These are phyloP conservation scores for Ascosphaera aggregata DNA, from an alignment of 2,329 filamentous ascomycete genomes.

Conservation along the genomic window DNA sequence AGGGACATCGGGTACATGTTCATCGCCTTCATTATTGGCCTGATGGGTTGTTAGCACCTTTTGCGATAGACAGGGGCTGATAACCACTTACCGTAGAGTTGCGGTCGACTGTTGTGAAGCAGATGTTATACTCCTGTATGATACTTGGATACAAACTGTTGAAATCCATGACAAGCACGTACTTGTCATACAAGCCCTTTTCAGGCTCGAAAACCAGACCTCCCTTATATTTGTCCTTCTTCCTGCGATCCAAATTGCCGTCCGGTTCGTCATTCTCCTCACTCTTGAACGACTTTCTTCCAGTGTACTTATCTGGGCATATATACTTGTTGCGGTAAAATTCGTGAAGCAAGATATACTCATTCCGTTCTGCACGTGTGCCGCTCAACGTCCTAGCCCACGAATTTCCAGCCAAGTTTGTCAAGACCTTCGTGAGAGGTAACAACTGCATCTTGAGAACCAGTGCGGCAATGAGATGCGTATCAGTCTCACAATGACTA, in stretches of 20 bases:
- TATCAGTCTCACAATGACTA: slow-evolving; percentile 83
- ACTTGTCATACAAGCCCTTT: slow-evolving; percentile 94
- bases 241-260: slow-evolving; percentile 51
- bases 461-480: slow-evolving; percentile 82
- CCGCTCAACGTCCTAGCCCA: slow-evolving; percentile 93
- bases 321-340: slow-evolving; percentile 96
- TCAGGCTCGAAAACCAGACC: slow-evolving; percentile 96
- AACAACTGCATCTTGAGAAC: slow-evolving; percentile 78
- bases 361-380: slow-evolving; percentile 90
- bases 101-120: slow-evolving; percentile 90
- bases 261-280: slow-evolving; percentile 53
- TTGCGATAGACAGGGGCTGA: background rate
- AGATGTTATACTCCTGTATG: slow-evolving; percentile 98
- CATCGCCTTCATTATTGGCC: slow-evolving; percentile 48
- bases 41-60: slow-evolving; percentile 1
- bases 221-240: slow-evolving; percentile 98
- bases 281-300: slow-evolving; percentile 46
- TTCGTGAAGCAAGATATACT: slow-evolving; percentile 96
- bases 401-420: slow-evolving; percentile 90
- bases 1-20: slow-evolving; percentile 73
- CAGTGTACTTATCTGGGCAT: slow-evolving; percentile 79
- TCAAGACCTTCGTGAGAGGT: slow-evolving; percentile 80
- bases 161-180: slow-evolving; percentile 98
- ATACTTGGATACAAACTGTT: slow-evolving; percentile 97
- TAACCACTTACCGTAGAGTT: slow-evolving; percentile 35